These are phyloP conservation scores for Diphasiastrum complanatum DNA, from an alignment of 83 land plant species.

Conservation along the genomic window DNA sequence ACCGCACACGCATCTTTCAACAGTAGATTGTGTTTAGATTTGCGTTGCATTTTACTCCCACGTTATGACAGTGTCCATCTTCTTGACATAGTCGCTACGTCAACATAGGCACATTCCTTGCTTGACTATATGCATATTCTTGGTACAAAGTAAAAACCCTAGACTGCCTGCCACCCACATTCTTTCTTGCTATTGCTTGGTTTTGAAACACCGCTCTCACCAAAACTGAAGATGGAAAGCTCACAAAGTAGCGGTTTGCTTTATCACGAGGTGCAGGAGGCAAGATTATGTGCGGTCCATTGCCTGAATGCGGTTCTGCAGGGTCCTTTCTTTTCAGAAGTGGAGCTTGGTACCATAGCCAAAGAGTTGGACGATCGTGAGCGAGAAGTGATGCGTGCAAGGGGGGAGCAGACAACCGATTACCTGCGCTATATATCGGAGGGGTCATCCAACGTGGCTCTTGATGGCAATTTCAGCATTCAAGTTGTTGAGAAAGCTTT, in stretches of 20 bases:
- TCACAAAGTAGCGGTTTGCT: conserved; percentile 63
- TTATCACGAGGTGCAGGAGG: conserved; percentile 95
- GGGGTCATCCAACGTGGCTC: conserved; percentile 79
- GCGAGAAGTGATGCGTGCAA: conserved; percentile 61
- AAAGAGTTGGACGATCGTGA: conserved; percentile 76
- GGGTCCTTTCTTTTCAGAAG: conserved; percentile 91
- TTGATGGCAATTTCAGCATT: conserved; percentile 90
- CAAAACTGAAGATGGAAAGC: too few species aligned
- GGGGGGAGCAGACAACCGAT: conserved; percentile 34
- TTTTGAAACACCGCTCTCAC: too few species aligned
- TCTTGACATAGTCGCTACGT: too few species aligned
- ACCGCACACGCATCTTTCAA: too few species aligned
- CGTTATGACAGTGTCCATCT: too few species aligned
- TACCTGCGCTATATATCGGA: conserved; percentile 44
- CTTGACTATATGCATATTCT: too few species aligned
- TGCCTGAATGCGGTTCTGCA: conserved; percentile 93
- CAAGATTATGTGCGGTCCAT: conserved; percentile 90
- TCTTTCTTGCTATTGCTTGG: too few species aligned
- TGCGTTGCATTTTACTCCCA: too few species aligned
- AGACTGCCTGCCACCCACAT: too few species aligned
- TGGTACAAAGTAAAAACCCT: too few species aligned
- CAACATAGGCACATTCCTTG: too few species aligned
- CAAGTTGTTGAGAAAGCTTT: conserved; percentile 85
- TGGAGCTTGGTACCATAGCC: conserved; percentile 86
- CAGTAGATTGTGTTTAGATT: too few species aligned